Percentiles rank a stretch among this genome's conserved stretches.
These are phyloP conservation scores for Fusarium bactridioides DNA, from an alignment of 2,329 filamentous ascomycete species.

Conservation along the genomic window DNA sequence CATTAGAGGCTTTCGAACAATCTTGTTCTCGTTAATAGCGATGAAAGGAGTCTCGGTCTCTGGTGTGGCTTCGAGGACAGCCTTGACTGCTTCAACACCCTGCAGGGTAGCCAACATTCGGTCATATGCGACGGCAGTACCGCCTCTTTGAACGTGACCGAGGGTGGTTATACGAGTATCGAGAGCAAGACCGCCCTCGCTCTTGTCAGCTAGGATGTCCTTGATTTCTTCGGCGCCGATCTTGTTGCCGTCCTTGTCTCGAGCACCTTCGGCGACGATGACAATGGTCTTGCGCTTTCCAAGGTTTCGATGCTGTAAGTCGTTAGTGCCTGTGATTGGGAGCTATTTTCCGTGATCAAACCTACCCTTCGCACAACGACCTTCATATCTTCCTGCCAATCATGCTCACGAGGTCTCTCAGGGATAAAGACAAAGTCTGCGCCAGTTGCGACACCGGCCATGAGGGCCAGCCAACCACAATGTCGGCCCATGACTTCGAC, in stretches of 20 bases:
- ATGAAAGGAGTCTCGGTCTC: slow-evolving; percentile 94
- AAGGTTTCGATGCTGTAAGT: slow-evolving; percentile 75
- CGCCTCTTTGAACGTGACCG: slow-evolving; percentile 96
- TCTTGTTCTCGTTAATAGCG: slow-evolving; percentile 97
- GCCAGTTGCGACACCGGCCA: slow-evolving; percentile 93
- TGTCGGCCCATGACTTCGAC: slow-evolving; percentile 99
- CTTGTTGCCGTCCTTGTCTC: slow-evolving; percentile 83
- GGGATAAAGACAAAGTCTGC: slow-evolving; percentile 98
- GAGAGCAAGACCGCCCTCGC: slow-evolving; percentile 72
- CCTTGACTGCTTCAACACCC: slow-evolving; percentile 92
- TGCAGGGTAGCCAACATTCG: slow-evolving; percentile 92
- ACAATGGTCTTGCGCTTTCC: slow-evolving; percentile 99
- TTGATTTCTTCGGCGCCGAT: slow-evolving; percentile 86
- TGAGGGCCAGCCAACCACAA: slow-evolving; percentile 96
- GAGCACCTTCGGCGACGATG: slow-evolving; percentile 94
- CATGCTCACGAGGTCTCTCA: slow-evolving; percentile 85
- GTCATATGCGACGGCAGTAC: slow-evolving; percentile 91
- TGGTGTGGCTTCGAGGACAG: slow-evolving; percentile 87
- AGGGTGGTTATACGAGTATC: slow-evolving; percentile 95
- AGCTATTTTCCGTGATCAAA: neutral
- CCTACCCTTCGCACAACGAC: slow-evolving; percentile 74
- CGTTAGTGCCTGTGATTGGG: slow-evolving; percentile 22
- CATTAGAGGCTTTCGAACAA: slow-evolving; percentile 87
- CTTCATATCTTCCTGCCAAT: slow-evolving; percentile 92
- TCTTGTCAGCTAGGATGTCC: slow-evolving; percentile 80